Evolutionary conservation across 768 basidiomycete genomes (phyloP), one percentile per base, ranked within the genome.

Genomic region (Leccinum boreale): DNA sequence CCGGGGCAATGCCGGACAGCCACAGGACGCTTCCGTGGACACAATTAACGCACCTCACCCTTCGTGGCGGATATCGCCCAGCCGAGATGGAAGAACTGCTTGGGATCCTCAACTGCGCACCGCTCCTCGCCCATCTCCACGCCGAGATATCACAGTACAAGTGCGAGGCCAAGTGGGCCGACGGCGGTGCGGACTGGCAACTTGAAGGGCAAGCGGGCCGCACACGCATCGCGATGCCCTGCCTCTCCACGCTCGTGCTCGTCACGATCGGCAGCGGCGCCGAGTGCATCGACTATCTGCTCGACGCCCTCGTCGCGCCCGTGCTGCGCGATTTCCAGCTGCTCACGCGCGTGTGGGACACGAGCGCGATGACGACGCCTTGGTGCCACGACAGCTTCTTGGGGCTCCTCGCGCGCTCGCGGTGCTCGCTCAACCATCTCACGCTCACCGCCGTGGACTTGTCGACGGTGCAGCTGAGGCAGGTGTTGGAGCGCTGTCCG

Each of bases 311-410:
- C 58, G n/a, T 59, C 21, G 28, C 60, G 1, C 70, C 70, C 0
- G 17, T 36, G 12, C 51, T 71, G 17, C 70, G 70, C 55, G 70
- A 71, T 48, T 71, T 72, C 56, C 66, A 67, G 63, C 51, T 71
- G 53, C 67, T 71, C 51, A 70, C 69, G 31, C 69, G 69, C 26
- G 69, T 70, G n/a, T 70, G 69, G 69, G 69, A 70, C n/a, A 59
- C 65, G 62, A 70, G 69, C 60, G 29, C 2, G 5, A 71, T 70
- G 69, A 45, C 52, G 21, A 71, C 69, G 48, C 49, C 60, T 19
- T 70, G 69, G 69, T 67, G 66, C 28, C 69, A 70, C 31, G 70
- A 70, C 10, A 66, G 64, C 54, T 71, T 71, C 7, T 0, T 71
- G 4, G 61, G 26, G 24, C 63, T 71, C 17, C 63, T 71, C 24